These are phyloP conservation scores for Pilasporangium apinafurcum DNA, from an alignment of 352 stramenopile species.

Conservation along the genomic window DNA sequence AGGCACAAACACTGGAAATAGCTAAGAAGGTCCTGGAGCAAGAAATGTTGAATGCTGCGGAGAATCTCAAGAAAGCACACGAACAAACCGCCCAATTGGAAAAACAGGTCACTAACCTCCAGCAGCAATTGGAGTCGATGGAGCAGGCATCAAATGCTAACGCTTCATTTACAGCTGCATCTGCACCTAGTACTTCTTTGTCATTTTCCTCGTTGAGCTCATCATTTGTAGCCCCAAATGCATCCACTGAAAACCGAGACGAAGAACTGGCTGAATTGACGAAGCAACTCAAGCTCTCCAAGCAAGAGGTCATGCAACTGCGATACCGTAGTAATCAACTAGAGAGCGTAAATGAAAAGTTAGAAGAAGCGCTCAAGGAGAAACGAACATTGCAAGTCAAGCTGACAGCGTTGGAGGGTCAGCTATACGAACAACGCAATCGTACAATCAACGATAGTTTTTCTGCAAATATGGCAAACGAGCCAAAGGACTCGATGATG, in stretches of 20 bases:
- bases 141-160: conserved; percentile 19
- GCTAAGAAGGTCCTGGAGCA: conserved; percentile 12
- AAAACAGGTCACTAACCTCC: conserved; percentile 20
- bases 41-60: conserved; percentile 5
- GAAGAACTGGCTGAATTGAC: conserved; percentile 49
- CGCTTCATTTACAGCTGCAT: neutral
- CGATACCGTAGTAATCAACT: conserved; percentile 78
- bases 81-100: too few species aligned
- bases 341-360: conserved; percentile 55
- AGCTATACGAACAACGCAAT: conserved; percentile 71
- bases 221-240: conserved; percentile 20
- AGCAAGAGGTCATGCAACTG: conserved; percentile 80
- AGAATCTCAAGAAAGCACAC: conserved; percentile 9
- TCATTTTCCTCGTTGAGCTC: conserved; percentile 10
- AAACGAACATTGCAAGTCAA: conserved; percentile 77
- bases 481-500: conserved; percentile 23
- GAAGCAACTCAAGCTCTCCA: conserved; percentile 73
- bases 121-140: conserved; percentile 33
- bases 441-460: conserved; percentile 52
- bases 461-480: conserved; percentile 24
- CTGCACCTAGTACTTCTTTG: neutral
- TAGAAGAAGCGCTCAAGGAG: conserved; percentile 70
- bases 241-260: conserved; percentile 5
- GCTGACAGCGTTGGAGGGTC: conserved; percentile 66
- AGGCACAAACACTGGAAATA: conserved; percentile 4